Conservation (phyloP, 148 eudicot genomes). For the Vaccinium darrowii region DNA sequence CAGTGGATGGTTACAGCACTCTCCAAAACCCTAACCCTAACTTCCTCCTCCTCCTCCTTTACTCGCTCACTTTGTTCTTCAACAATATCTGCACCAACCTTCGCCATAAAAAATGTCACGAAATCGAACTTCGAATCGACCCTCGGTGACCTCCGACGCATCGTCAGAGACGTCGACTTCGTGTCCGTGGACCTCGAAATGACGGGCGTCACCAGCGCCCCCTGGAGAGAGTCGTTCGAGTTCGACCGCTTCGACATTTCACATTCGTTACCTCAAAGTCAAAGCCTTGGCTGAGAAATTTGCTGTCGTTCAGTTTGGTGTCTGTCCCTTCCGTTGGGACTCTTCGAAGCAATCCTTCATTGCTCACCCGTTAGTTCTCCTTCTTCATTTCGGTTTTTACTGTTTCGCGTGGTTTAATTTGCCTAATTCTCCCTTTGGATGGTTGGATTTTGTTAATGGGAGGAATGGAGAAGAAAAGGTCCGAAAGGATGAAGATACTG, state of each 20-base stretch:
- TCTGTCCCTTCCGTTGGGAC: constrained; percentile 97
- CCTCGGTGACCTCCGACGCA: constrained; percentile 49
- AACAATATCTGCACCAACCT: too few relatives aligned
- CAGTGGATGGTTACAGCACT: constrained; percentile 19
- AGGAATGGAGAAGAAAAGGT: neutral
- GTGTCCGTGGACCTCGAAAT: constrained; percentile 86
- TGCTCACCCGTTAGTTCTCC: constrained; percentile 79
- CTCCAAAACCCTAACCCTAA: constrained; percentile 42
- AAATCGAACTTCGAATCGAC: constrained; percentile 68
- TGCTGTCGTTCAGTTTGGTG: constrained; percentile 89
- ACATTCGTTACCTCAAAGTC: constrained; percentile 69
- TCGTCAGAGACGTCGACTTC: constrained; percentile 67
- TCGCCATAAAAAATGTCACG: constrained; percentile 88
- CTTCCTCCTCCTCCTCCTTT: constrained; percentile 16
- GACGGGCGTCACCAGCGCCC: constrained; percentile 86
- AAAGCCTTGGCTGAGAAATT: constrained; percentile 86
- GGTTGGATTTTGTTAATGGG: neutral
- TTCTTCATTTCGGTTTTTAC: neutral
- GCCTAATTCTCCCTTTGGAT: neutral
- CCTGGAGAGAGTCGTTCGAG: constrained; percentile 86
- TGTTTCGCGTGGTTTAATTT: neutral
- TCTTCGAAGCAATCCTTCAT: constrained; percentile 41
- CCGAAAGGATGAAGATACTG: neutral
- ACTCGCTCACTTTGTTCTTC: too few relatives aligned
- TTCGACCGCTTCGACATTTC: constrained; percentile 65